A percentile compares a stretch with the other conserved stretches of the same genome.
phyloP scores from a whole-genome alignment of 192 early-diverging fungal genomes.

The Backusella tuberculispora region DNA sequence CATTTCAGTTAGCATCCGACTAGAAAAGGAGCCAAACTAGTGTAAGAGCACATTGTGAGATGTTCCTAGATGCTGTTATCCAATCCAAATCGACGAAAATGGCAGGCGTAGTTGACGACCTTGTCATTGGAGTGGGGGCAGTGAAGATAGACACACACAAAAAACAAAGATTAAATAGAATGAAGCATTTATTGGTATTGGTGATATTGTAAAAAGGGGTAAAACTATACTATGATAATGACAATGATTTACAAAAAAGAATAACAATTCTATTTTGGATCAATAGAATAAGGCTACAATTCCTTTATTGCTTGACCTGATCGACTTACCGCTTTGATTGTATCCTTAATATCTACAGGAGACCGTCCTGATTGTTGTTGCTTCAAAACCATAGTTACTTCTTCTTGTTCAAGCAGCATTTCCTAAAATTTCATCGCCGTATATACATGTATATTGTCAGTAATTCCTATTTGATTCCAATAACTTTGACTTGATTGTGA shows the following conservation, averaged over 20 bases:
- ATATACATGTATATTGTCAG: constrained; percentile 17
- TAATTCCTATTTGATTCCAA: constrained; percentile 19
- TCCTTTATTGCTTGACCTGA: constrained; percentile 17
- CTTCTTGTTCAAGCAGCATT: constrained; percentile 14
- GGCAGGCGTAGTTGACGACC: constrained; percentile 17
- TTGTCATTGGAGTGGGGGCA: constrained; percentile 11
- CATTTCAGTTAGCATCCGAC: constrained; percentile 15
- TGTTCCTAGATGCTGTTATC: constrained; percentile 18
- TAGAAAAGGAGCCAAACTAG: too few relatives aligned
- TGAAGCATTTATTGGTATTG: constrained; percentile 20
- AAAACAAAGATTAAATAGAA: constrained; percentile 19
- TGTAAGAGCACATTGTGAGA: constrained; percentile 9
- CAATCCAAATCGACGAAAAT: constrained; percentile 17
- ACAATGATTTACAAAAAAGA: constrained; percentile 13
- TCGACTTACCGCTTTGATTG: constrained; percentile 14
- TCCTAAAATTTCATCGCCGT: constrained; percentile 15
- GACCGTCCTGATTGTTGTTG: neutral
- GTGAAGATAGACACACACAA: constrained; percentile 14
- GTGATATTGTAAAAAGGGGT: constrained; percentile 20
- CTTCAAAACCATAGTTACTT: neutral
- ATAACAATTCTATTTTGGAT: constrained; percentile 15
- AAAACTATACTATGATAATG: constrained; percentile 19
- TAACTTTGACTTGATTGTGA: constrained; percentile 18
- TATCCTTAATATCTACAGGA: constrained; percentile 11
- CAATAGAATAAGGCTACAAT: constrained; percentile 13